Conservation (phyloP, 331 rosid species). For the Pyracantha coccinea region DNA sequence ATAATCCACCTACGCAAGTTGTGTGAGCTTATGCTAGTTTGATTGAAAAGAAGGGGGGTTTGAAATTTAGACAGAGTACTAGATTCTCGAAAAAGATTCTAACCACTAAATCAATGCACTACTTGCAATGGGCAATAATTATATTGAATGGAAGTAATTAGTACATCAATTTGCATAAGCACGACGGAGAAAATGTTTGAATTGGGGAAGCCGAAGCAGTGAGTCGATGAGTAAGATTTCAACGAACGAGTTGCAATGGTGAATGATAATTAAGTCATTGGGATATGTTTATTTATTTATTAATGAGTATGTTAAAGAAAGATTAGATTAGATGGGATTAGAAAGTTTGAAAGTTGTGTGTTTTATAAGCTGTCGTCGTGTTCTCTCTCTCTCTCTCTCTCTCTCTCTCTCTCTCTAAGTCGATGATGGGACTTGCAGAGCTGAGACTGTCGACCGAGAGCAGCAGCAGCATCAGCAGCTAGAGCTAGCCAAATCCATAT, state of each 20-base stretch:
- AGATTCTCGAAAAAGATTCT: too few species aligned
- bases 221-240: too few species aligned
- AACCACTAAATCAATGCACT: too few species aligned
- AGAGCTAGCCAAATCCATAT: constrained; percentile 3
- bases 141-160: too few species aligned
- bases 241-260: not conserved
- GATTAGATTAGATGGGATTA: not conserved
- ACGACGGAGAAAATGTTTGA: too few species aligned
- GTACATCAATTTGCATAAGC: too few species aligned
- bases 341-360: constrained; percentile 18
- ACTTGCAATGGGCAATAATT: too few species aligned
- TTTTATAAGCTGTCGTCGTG: constrained; percentile 34
- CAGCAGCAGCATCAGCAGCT: not conserved
- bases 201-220: not conserved
- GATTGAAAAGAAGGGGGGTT: too few species aligned
- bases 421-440: constrained; percentile 26
- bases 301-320: not conserved
- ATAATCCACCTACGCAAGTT: too few species aligned
- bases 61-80: too few species aligned
- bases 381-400: constrained; percentile 5
- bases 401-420: not conserved
- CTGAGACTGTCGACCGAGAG: not conserved
- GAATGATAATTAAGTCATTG: not conserved
- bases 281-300: not conserved
- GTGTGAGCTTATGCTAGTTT: too few species aligned